Base-by-base conservation (phyloP, 148 eudicot species). In the Fagopyrum esculentum region DNA sequence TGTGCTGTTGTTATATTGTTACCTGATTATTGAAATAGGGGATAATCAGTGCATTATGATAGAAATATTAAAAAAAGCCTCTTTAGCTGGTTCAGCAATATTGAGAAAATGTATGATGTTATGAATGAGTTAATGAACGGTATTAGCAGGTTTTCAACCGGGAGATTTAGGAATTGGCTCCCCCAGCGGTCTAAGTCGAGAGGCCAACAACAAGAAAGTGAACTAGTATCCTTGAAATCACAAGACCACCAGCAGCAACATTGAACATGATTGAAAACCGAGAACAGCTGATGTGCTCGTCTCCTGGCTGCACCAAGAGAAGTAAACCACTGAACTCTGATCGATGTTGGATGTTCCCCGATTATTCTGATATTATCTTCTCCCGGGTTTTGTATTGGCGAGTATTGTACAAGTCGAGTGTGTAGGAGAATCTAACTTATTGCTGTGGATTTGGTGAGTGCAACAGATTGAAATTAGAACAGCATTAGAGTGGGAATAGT, bases 191-290 rank as follows among this genome's bases (percentile, higher is more conserved):
- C 86, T 64, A 86, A 78, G 73, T 44, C 77, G 57, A 81, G 93
- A 83, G 85, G 83, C 48, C 89, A 82, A 76, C 92, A 83, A 47
- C 86, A 87, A 79, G 98, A 93, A 74, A 89, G 91, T 78, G 98
- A 93, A 82, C 81, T 91, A 17, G 84, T 83, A 46, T 83, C 88
- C 6, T 80, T 93, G 61, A 91, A 81, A 80, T 74, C 70, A 77
- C 87, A 89, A 79, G 93, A 84, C 55, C 84, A 82, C 75, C 86
- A 78, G 49, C 86, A 82, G 76, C 84, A 78, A 77, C 81, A 90
- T 77, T 81, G 71, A 79, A 61, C 13, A 49, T 8, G 12, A 6
- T 8, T 12, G 12, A 49, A 6, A 49, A 49, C 52, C 2, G 11
- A 49, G 6, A 66, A 13, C 6, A 66, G 47, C 71, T 40, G 6